phyloP scores from a whole-genome alignment of 2,329 filamentous ascomycete species.

The Xylaria sp. region DNA sequence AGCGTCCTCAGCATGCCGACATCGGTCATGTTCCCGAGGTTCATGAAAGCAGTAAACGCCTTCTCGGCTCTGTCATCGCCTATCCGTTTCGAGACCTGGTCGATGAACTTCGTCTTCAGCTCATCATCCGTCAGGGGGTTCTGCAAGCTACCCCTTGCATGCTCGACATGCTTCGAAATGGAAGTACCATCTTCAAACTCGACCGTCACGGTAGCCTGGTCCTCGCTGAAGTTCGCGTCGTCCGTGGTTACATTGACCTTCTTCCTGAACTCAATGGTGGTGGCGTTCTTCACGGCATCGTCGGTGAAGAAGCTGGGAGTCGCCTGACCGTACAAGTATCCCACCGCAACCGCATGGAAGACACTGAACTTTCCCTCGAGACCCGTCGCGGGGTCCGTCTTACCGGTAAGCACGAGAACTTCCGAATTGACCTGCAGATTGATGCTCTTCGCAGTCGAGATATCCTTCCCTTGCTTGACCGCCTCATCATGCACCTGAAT shows the following conservation, averaged over 20 bases:
- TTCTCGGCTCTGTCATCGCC: constrained; percentile 33
- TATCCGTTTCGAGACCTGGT: constrained; percentile 41
- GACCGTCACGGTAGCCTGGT: constrained; percentile 35
- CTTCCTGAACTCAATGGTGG: constrained; percentile 33
- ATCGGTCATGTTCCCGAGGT: constrained; percentile 30
- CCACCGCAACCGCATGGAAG: constrained; percentile 49
- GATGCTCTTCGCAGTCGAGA: constrained; percentile 30
- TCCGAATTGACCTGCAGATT: constrained; percentile 45
- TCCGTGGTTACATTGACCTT: constrained; percentile 41
- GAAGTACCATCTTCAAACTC: constrained; percentile 34
- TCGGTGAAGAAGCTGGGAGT: constrained; percentile 48
- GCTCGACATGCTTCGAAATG: constrained; percentile 40
- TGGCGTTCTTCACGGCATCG: constrained; percentile 37
- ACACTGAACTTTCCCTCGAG: constrained; percentile 52
- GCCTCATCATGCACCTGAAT: constrained; percentile 41
- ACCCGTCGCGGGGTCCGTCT: constrained; percentile 43
- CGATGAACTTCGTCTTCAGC: constrained; percentile 45
- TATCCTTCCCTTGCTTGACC: constrained; percentile 26
- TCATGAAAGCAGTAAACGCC: constrained; percentile 33
- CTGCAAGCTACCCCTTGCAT: constrained; percentile 47
- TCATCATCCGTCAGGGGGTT: constrained; percentile 39
- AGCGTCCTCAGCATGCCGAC: constrained; percentile 22
- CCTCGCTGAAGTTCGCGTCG: constrained; percentile 33
- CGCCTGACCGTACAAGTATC: constrained; percentile 45
- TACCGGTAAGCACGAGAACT: constrained; percentile 48